Evolutionary conservation across 805 yeast species (phyloP).

Genomic region (Wickerhamomyces chambardii): DNA sequence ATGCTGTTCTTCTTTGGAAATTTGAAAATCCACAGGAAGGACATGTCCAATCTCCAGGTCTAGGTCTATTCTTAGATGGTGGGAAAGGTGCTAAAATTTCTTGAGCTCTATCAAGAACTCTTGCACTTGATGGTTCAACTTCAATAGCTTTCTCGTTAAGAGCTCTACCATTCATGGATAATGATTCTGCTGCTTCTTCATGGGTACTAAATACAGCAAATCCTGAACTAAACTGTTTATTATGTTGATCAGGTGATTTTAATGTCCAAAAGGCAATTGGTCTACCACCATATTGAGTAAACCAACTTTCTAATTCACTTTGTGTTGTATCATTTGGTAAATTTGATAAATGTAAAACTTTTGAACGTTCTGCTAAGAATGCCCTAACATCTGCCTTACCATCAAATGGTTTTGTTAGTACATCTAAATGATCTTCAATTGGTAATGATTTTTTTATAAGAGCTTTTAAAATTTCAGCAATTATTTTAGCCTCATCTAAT

Average conservation of each 20-base stretch:
- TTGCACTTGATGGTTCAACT: conserved; percentile 77
- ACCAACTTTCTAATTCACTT: conserved; percentile 86
- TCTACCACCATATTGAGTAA: conserved; percentile 75
- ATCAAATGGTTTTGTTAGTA: conserved; percentile 70
- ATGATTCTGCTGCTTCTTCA: conserved; percentile 76
- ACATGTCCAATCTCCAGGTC: conserved; percentile 99
- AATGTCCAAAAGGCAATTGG: conserved; percentile 89
- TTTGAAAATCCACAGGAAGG: conserved; percentile 94
- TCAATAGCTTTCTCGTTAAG: conserved; percentile 71
- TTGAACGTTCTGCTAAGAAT: conserved; percentile 64
- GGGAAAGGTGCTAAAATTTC: conserved; percentile 83
- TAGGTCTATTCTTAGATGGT: conserved; percentile 73
- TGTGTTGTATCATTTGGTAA: conserved; percentile 84
- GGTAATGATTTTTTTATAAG: conserved; percentile 39
- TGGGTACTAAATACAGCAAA: conserved; percentile 81
- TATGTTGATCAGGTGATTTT: conserved; percentile 44
- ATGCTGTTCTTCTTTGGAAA: conserved; percentile 89
- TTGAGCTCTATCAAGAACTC: conserved; percentile 72
- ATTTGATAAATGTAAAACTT: conserved; percentile 72
- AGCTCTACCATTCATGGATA: conserved; percentile 71
- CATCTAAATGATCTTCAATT: conserved; percentile 37
- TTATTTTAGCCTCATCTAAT: conserved; percentile 32
- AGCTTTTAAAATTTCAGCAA: conserved; percentile 34
- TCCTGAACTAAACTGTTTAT: conserved; percentile 51
- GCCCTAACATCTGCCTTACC: conserved; percentile 61